Percentiles rank a stretch among this genome's conserved stretches.
Conservation (phyloP, 2,329 filamentous ascomycete species). For the Gnomoniopsis sp. region DNA sequence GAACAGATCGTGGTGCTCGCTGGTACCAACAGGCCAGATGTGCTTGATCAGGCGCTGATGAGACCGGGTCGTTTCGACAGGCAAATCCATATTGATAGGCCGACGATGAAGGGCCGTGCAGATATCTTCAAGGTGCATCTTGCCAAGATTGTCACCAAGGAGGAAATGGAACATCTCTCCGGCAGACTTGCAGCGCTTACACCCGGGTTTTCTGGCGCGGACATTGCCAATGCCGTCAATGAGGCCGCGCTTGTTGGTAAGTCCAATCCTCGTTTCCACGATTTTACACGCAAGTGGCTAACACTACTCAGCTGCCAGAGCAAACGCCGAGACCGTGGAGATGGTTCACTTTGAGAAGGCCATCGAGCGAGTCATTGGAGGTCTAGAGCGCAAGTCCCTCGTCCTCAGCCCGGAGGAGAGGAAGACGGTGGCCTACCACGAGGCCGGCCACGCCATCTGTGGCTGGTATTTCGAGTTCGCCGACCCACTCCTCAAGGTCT, state of each 20-base stretch:
- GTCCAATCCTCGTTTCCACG: conserved; percentile 29
- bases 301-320: conserved; percentile 66
- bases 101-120: conserved; percentile 93
- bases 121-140: conserved; percentile 96
- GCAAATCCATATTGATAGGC: conserved; percentile 91
- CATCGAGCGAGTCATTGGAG: conserved; percentile 94
- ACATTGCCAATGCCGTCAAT: conserved; percentile 98
- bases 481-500: conserved; percentile 97
- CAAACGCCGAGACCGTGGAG: conserved; percentile 73
- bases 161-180: conserved; percentile 82
- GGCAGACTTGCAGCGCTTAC: conserved; percentile 89
- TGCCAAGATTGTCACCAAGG: conserved; percentile 88
- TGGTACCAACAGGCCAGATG: conserved; percentile 92
- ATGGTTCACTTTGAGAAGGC: conserved; percentile 96
- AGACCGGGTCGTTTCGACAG: conserved; percentile 94
- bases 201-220: conserved; percentile 93
- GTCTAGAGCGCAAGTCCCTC: conserved; percentile 94
- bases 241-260: conserved; percentile 93
- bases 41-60: conserved; percentile 94
- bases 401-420: conserved; percentile 92
- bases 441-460: conserved; percentile 96
- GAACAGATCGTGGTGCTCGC: conserved; percentile 96
- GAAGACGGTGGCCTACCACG: conserved; percentile 55
- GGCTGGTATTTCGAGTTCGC: conserved; percentile 97
- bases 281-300: not conserved